Base-by-base conservation (phyloP, 176 grass and related monocot species). In the Bothriochloa decipiens region DNA sequence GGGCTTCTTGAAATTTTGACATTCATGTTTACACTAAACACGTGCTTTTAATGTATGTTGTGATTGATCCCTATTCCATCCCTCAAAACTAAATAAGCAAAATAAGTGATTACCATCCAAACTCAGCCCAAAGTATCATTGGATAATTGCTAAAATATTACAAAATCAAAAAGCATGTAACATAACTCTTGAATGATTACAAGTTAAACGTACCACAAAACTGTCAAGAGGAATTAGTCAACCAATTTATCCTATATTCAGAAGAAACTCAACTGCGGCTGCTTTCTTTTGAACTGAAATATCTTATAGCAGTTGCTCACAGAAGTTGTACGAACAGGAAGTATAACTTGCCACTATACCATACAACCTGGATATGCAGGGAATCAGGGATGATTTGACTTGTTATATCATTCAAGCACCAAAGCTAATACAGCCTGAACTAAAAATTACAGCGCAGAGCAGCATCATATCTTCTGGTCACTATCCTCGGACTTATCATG, bases 401-500 rank as follows among this genome's bases (percentile, higher is more conserved):
- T 70, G 18, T 26, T 26, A 49, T 37, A 22, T 50, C 61, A 91
- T 55, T 65, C 58, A 55, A 80, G 42, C 49, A 70, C 25, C 10
- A 79, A 72, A 70, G 33, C 85, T 81, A 70, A 37, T 81, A 62
- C 26, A 55, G 29, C 50, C 37, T 12, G 15, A 79, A 60, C 80
- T 74, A 67, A 47, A 81, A 55, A 75, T 37, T 53, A 45, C 36
- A 75, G 77, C 60, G 36, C 17, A 17, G 26, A 58, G 15, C 60
- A 28, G 69, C 40, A 85, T 68, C 67, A 70, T 27, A 83, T 87
- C 57, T 88, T 85, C 36, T 79, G 43, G 67, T 87, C 81, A 76
- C 55, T 69, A 23, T 88, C 83, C 20, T 94, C 92, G 3, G 87
- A 81, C 6, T 47, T 81, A 68, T 84, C 83, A 55, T 72, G 75